These are phyloP conservation scores for Tetrapisispora namnaoensis DNA, from an alignment of 805 yeast genomes.

Conservation along the genomic window DNA sequence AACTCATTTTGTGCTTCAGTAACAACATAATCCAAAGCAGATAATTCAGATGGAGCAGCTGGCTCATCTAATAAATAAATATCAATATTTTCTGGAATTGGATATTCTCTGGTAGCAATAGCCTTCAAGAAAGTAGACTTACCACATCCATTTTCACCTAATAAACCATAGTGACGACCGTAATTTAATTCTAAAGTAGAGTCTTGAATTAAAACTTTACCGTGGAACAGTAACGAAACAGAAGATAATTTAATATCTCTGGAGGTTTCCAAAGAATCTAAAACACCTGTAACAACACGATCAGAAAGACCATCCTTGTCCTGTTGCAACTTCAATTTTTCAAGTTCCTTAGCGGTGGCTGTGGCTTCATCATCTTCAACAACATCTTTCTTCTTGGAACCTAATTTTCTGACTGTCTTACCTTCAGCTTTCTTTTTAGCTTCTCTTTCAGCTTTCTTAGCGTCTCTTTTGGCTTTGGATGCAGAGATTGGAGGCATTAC, in stretches of 20 bases:
- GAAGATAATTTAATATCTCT: slow-evolving; percentile 90
- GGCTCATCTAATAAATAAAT: slow-evolving; percentile 93
- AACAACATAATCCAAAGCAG: slow-evolving; percentile 94
- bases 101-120: slow-evolving; percentile 91
- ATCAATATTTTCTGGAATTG: slow-evolving; percentile 87
- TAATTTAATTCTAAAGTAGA: slow-evolving; percentile 85
- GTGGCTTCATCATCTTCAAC: slow-evolving; percentile 43
- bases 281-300: slow-evolving; percentile 96
- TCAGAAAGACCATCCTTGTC: slow-evolving; percentile 92
- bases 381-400: slow-evolving; percentile 40
- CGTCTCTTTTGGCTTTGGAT: slow-evolving; percentile 97
- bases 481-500: slow-evolving; percentile 53
- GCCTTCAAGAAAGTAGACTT: slow-evolving; percentile 92
- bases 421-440: slow-evolving; percentile 90
- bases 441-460: slow-evolving; percentile 91
- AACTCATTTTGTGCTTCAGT: slow-evolving; percentile 92
- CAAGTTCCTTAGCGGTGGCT: slow-evolving; percentile 62
- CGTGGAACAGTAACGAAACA: slow-evolving; percentile 89
- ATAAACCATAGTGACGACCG: slow-evolving; percentile 94
- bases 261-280: slow-evolving; percentile 79
- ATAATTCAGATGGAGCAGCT: slow-evolving; percentile 84
- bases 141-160: slow-evolving; percentile 99
- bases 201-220: slow-evolving; percentile 92
- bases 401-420: slow-evolving; percentile 40
- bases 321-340: slow-evolving; percentile 81